phyloP scores from a whole-genome alignment of 2,329 filamentous ascomycete genomes.

The Calonectria hawksworthii region DNA sequence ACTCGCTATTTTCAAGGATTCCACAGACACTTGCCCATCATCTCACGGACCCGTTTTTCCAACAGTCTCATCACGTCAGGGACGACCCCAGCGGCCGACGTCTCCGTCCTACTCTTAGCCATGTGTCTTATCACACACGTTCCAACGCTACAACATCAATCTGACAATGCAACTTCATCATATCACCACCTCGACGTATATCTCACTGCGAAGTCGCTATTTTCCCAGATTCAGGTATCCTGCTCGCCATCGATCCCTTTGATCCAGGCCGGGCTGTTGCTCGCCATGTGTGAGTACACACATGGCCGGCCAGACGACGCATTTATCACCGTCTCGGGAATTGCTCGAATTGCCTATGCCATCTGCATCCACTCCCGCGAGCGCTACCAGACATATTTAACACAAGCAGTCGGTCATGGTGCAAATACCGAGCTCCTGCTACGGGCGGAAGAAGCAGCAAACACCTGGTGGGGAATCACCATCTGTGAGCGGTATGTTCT shows the following conservation, averaged over 20 bases:
- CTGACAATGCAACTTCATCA: background rate
- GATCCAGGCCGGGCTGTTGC: conserved; percentile 10
- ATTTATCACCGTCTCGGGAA: background rate
- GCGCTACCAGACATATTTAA: background rate
- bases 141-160: background rate
- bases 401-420: background rate
- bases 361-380: background rate
- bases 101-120: background rate
- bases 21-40: conserved; percentile 5
- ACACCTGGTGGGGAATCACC: conserved; percentile 18
- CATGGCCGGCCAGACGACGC: conserved; percentile 13
- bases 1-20: conserved; percentile 5
- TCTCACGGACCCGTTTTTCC: conserved; percentile 12
- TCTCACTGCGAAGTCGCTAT: background rate
- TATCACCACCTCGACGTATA: background rate
- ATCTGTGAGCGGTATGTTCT: conserved; percentile 14
- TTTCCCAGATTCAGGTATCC: background rate
- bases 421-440: background rate
- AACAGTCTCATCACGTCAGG: background rate
- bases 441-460: conserved; percentile 5
- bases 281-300: conserved; percentile 8
- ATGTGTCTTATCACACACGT: background rate
- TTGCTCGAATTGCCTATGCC: background rate
- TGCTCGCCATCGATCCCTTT: background rate
- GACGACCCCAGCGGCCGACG: background rate